Percentiles rank a stretch among this genome's conserved stretches.
Conservation (phyloP, 495 filamentous ascomycete genomes). For the Cudoniella acicularis region DNA sequence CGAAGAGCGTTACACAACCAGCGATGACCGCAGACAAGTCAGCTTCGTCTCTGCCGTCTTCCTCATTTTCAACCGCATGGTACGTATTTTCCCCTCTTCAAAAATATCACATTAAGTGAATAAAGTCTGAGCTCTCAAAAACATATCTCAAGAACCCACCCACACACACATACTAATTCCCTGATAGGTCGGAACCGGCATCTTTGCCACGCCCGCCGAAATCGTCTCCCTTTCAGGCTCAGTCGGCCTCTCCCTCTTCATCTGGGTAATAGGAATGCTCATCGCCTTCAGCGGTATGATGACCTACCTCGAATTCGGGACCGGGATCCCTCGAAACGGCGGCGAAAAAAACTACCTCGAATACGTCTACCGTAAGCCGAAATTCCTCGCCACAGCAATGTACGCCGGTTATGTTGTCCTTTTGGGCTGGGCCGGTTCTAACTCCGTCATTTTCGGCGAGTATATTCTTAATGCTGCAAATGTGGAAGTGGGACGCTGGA, state of each 20-base stretch:
- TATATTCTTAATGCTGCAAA: slow-evolving; percentile 66
- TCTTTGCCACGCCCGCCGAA: slow-evolving; percentile 37
- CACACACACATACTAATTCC: no score
- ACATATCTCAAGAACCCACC: no score
- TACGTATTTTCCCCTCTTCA: no score
- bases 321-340: slow-evolving; percentile 49
- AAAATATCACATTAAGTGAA: no score
- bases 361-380: slow-evolving; percentile 59
- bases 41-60: slow-evolving; percentile 32
- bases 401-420: slow-evolving; percentile 45
- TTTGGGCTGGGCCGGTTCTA: slow-evolving; percentile 45
- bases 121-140: no score
- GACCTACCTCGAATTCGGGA: slow-evolving; percentile 33
- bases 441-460: slow-evolving; percentile 65
- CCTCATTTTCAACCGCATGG: slow-evolving; percentile 36
- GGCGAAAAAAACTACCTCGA: slow-evolving; percentile 68
- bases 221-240: slow-evolving; percentile 37
- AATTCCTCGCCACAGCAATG: slow-evolving; percentile 61
- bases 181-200: slow-evolving; percentile 32
- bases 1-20: not conserved
- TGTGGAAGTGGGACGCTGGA: slow-evolving; percentile 59
- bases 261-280: slow-evolving; percentile 50
- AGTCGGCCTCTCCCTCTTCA: slow-evolving; percentile 48
- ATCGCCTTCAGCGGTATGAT: slow-evolving; percentile 42
- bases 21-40: slow-evolving; percentile 29